A percentile compares a stretch with the other conserved stretches of the same genome.
phyloP scores from a whole-genome alignment of 1,139 yeast species.

The Debaryomyces subglobosus region DNA sequence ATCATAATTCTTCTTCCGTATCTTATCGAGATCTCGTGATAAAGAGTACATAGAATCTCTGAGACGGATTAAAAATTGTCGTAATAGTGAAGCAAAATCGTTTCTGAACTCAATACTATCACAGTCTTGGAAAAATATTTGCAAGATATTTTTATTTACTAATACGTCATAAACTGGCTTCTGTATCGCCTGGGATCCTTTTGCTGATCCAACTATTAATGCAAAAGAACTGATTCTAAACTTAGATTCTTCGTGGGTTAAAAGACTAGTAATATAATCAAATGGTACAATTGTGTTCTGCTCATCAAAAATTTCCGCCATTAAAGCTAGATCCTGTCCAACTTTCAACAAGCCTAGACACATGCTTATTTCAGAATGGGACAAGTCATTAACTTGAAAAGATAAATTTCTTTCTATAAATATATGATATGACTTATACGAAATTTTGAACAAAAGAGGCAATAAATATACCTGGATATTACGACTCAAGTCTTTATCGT shows the following conservation, averaged over 20 bases:
- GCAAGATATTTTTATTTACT: constrained; percentile 36
- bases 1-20: constrained; percentile 35
- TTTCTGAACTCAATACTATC: constrained; percentile 69
- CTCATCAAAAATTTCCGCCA: constrained; percentile 3
- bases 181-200: constrained; percentile 60
- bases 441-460: constrained; percentile 60
- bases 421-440: constrained; percentile 32
- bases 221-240: constrained; percentile 63
- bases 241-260: constrained; percentile 47
- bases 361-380: constrained; percentile 37
- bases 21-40: constrained; percentile 49
- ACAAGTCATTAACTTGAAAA: constrained; percentile 26
- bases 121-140: constrained; percentile 56
- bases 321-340: constrained; percentile 59
- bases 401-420: constrained; percentile 28
- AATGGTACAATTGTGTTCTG: constrained; percentile 1
- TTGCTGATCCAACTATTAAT: constrained; percentile 61
- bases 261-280: constrained; percentile 31
- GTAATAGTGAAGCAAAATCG: constrained; percentile 60
- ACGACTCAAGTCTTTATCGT: constrained; percentile 35
- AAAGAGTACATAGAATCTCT: constrained; percentile 67
- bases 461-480: constrained; percentile 63
- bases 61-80: constrained; percentile 62
- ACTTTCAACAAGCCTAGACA: constrained; percentile 61
- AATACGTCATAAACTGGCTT: constrained; percentile 46